Evolutionary conservation across 1,284 basidiomycete genomes (phyloP).

Genomic region (Blastosporella zonata): DNA sequence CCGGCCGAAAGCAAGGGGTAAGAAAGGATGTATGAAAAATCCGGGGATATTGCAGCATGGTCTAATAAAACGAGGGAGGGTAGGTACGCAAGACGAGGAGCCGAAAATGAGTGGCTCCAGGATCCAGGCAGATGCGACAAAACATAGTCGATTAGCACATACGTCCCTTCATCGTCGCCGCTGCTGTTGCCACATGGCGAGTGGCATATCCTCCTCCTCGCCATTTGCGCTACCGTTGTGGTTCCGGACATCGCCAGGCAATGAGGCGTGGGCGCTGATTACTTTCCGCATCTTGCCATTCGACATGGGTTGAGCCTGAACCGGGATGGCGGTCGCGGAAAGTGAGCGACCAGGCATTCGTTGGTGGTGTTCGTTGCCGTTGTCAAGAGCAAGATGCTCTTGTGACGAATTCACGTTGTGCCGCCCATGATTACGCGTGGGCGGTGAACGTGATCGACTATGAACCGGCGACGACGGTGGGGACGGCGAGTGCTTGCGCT

Average conservation of each 20-base stretch:
- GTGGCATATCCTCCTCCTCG: conserved; percentile 74
- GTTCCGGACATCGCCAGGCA: conserved; percentile 35
- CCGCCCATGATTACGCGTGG: conserved; percentile 20
- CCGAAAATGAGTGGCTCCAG: conserved; percentile 11
- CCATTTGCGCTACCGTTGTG: conserved; percentile 29
- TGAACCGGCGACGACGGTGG: conserved; percentile 25
- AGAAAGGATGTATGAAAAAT: conserved; percentile 11
- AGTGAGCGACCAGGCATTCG: conserved; percentile 55
- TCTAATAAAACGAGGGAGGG: conserved; percentile 12
- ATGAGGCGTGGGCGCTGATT: conserved; percentile 58
- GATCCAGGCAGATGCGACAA: conserved; percentile 4
- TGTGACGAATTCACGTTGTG: conserved; percentile 29
- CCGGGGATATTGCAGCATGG: conserved; percentile 18
- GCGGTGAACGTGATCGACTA: conserved; percentile 34
- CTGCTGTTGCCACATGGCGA: conserved; percentile 74
- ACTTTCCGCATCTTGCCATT: conserved; percentile 66
- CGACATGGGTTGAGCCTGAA: conserved; percentile 33
- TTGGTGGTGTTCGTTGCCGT: conserved; percentile 25
- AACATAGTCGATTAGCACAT: conserved; percentile 4
- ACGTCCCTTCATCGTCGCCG: conserved; percentile 44
- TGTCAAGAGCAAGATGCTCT: conserved; percentile 28
- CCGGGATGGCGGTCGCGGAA: conserved; percentile 56
- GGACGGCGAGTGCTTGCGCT: conserved; percentile 31
- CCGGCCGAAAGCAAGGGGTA: conserved; percentile 7
- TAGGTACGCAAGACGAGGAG: conserved; percentile 11